Evolutionary conservation across 139 green algal species (phyloP).

Genomic region (Penium margaritaceum): DNA sequence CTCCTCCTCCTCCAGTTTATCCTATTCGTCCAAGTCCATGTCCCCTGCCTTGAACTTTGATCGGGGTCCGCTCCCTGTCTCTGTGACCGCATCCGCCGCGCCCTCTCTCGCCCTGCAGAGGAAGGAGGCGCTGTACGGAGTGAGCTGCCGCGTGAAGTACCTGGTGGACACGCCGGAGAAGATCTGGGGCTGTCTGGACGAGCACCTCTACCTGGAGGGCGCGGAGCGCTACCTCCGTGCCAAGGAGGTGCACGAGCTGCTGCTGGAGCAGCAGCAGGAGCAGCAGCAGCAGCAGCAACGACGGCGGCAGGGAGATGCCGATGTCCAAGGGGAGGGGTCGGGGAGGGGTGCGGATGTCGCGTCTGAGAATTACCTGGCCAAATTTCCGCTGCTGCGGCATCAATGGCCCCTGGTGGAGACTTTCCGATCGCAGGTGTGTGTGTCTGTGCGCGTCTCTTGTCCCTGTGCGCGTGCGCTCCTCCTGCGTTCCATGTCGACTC

Average conservation of each 20-base stretch:
- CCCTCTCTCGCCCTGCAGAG: background rate
- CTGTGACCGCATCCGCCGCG: too few species aligned
- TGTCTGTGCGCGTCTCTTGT: background rate
- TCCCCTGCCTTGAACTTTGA: too few species aligned
- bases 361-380: background rate
- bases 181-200: constrained; percentile 88
- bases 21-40: too few species aligned
- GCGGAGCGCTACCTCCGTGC: constrained; percentile 70
- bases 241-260: constrained; percentile 53
- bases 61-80: too few species aligned
- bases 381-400: constrained; percentile 75
- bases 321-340: too few species aligned
- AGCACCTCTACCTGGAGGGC: constrained; percentile 65
- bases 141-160: constrained; percentile 84
- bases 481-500: background rate
- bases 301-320: too few species aligned
- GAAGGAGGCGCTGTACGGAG: constrained; percentile 36
- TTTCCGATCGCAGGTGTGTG: constrained; percentile 65
- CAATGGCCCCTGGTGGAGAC: constrained; percentile 80
- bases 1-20: too few species aligned
- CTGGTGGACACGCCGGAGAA: constrained; percentile 90
- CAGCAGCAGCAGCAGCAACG: constrained; percentile 58
- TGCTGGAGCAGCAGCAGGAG: constrained; percentile 14
- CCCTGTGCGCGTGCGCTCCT: background rate
- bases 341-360: background rate